Evolutionary conservation across 1,284 basidiomycete species (phyloP), one percentile per base, ranked within the genome.

Genomic region (Puccinia novopanici): DNA sequence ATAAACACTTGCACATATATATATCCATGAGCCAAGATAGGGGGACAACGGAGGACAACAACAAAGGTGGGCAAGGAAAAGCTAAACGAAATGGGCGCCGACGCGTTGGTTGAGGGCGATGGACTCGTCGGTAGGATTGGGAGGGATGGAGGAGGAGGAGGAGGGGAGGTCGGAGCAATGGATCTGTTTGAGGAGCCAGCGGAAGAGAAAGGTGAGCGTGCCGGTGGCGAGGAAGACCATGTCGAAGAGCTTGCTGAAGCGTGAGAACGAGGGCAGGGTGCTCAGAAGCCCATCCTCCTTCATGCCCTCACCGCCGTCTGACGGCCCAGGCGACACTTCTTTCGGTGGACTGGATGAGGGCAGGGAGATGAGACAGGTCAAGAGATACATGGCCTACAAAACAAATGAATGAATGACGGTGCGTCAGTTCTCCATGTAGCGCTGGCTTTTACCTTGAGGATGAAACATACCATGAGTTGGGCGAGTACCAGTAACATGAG

Each of bases 331-430:
- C 57, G 19, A 10, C 30, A 55, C 24, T 22, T 40, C 61, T 63
- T 17, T 63, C 63, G 24, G 74, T 71, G 75, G 81, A 57, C 2
- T 57, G 24, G 85, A 84, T 2, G 85, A 84, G 0, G 86, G 84
- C 0, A 87, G 83, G 63, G 87, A 87, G 75, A 87, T 87, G 63
- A 87, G 84, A 17, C 86, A 87, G 0, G 87, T 87, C 40, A 87
- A 83, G 17, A 87, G 84, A 75, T 87, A 87, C 57, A 87, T 85
- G 40, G 86, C 86, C 85, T 85, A 81, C 24, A 45, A 5, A 27
- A n/a, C 19, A 34, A 50, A 57, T 4, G 4, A 30, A 71, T 24
- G 57, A 57, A 55, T n/a, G 54, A 15, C 30, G 59, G 52, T 54
- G 19, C 3, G 65, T 70, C 61, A 22, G 65, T 13, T 48, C 8